These are phyloP conservation scores for Xanthoceras sorbifolium DNA, from an alignment of 345 rosid genomes.

Conservation along the genomic window DNA sequence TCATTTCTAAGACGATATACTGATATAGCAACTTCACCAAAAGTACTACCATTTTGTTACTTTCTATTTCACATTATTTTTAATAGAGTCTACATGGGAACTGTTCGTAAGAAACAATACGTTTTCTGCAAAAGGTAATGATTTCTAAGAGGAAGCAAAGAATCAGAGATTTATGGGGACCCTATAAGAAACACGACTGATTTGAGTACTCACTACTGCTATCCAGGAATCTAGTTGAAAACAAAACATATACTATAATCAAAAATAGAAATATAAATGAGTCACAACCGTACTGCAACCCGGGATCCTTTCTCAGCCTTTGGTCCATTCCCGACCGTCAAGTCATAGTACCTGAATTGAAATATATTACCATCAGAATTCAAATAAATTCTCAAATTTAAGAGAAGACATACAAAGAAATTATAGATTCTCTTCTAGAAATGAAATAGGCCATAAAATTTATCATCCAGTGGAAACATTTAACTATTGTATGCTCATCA, in stretches of 20 bases:
- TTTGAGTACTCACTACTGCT: background rate
- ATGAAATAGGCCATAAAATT: background rate
- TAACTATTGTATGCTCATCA: background rate
- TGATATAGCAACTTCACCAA: no score
- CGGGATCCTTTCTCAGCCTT: constrained; percentile 89
- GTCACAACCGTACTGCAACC: constrained; percentile 97
- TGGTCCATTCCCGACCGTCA: constrained; percentile 79
- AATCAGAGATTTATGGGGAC: background rate
- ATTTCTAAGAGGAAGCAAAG: background rate
- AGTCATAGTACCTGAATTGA: constrained; percentile 79
- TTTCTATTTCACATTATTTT: no score
- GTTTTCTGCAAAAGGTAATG: no score
- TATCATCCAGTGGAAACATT: background rate
- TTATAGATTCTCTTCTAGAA: background rate
- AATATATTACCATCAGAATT: constrained; percentile 25
- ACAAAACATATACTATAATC: background rate
- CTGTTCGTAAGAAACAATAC: no score
- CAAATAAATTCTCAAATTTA: constrained; percentile 8
- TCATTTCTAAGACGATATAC: no score
- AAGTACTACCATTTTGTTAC: no score
- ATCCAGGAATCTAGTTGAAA: background rate
- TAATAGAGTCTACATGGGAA: background rate
- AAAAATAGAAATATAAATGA: constrained; percentile 41
- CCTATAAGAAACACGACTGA: background rate
- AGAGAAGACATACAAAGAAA: background rate